Evolutionary conservation across 2,329 filamentous ascomycete species (phyloP).

Genomic region (Colletotrichum chrysophilum): DNA sequence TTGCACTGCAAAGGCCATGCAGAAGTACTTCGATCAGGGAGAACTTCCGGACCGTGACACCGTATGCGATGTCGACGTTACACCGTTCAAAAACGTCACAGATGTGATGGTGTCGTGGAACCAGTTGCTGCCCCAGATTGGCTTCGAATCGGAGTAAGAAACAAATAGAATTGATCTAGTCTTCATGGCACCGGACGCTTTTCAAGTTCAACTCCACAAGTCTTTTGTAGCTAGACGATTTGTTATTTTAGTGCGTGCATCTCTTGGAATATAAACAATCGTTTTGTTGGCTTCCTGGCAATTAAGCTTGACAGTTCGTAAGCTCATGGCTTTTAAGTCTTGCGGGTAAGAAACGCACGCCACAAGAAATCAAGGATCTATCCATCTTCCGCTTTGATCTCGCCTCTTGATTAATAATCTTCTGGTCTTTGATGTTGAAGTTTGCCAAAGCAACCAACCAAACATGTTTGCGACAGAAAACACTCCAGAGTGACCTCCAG

Average conservation of each 20-base stretch:
- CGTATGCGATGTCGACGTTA: neutral
- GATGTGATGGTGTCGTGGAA: neutral
- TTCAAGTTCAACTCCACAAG: neutral
- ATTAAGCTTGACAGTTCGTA: neutral
- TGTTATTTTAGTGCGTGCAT: neutral
- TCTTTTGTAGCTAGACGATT: neutral
- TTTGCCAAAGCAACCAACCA: neutral
- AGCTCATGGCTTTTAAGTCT: neutral
- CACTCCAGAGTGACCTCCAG: rapidly evolving
- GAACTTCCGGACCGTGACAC: neutral
- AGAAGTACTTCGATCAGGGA: neutral
- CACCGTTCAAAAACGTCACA: neutral
- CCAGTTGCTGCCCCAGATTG: neutral
- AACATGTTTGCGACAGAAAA: neutral
- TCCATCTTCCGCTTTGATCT: neutral
- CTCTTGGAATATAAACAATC: neutral
- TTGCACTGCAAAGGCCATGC: neutral
- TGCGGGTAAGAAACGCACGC: neutral
- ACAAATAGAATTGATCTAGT: neutral
- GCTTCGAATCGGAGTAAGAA: neutral
- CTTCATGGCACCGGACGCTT: neutral
- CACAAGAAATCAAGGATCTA: neutral
- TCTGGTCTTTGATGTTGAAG: neutral
- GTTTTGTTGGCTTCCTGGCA: neutral
- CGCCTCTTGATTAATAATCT: neutral